Evolutionary conservation across 306 rosid genomes (phyloP), one percentile per base, ranked within the genome.

Genomic region (Erythrophleum fordii): DNA sequence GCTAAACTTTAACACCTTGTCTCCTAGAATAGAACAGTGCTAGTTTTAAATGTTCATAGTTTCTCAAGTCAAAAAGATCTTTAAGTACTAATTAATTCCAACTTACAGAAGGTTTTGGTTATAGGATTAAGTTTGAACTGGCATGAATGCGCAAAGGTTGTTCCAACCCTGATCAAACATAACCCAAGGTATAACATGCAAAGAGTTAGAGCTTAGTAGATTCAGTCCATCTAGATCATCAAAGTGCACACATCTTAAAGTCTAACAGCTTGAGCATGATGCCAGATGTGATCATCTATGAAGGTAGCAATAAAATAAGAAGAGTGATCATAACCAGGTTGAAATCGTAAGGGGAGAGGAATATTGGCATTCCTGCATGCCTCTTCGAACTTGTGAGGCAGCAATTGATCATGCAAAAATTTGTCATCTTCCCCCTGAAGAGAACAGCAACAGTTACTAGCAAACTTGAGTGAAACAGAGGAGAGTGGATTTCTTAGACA

Each of bases 341-440:
- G 99, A 73, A 85, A 67, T 52, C 98, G 84, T 71, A 95, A 53
- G 52, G 78, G 82, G 41, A 95, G 88, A 3, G 97, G 96, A 81
- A 83, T 93, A 44, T 90, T 85, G 18, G 79, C 91, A 49, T 73
- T 88, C 82, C 42, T 86, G 93, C 99, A 91, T 17, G 97, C 98
- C 87, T 93, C 91, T 80, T 90, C 91, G 58, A 95, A 89, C 86
- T 93, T 90, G 84, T 83, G 84, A 49, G 98, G 89, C n/a, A 90
- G 85, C 81, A 95, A 69, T 77, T 94, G 97, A 75, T 89, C 91
- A 2, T 69, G 84, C 89, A 92, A 80, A 88, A 88, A 92, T 60
- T 92, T 91, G 85, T 94, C 98, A 77, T 90, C 95, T 48, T 77
- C 90, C 35, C 98, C 98, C 98, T 94, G 87, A 80, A n/a, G n/a